Base-by-base conservation (phyloP, 2,329 filamentous ascomycete genomes). In the Colletotrichum godetiae region DNA sequence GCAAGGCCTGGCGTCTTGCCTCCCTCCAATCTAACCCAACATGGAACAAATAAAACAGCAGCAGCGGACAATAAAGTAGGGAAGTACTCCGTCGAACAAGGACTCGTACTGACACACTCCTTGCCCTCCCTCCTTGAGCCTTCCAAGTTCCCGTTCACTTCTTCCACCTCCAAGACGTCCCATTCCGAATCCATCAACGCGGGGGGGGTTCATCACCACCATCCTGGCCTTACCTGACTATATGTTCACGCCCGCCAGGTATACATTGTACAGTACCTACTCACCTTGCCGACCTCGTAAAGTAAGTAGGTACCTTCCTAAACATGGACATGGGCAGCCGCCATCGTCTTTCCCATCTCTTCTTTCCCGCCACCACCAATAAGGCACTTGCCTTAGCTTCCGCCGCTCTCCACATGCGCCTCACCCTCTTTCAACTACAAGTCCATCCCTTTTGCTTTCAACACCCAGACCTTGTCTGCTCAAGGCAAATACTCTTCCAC, bases 21-120 rank as follows among this genome's bases (percentile, higher is more conserved):
- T 61, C 49, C 61, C 58, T 60, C 67, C 42, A 65, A 64, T 60
- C 55, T 60, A 73, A 61, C 55, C 59, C 67, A 66, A 56, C 60
- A 37, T 29, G 52, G 31, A 66, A 46, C 52, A 24, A 31, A 66
- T 29, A 27, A 24, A 66, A 33, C 37, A 29, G 49, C 60, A 24
- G 42, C n/a, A 56, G 46, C 37, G 37, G 37, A 15, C 15, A 42
- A 42, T 15, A 42, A 15, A 15, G 37, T 42, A 15, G 15, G 37
- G 37, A 7, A 42, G 27, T 27, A 27, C 4, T 33, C 31, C 31
- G 31, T 5, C 31, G 57, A 57, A 53, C 53, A 58, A 64, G 22
- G 19, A 67, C 56, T 33, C 37, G 37, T 42, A 15, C 37, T 2
- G 27, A 27, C 12, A 19, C n/a, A 1, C 12, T 13, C 5, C 42